Base-by-base conservation (phyloP, 768 basidiomycete genomes). In the Rhizopogon salebrosus region DNA sequence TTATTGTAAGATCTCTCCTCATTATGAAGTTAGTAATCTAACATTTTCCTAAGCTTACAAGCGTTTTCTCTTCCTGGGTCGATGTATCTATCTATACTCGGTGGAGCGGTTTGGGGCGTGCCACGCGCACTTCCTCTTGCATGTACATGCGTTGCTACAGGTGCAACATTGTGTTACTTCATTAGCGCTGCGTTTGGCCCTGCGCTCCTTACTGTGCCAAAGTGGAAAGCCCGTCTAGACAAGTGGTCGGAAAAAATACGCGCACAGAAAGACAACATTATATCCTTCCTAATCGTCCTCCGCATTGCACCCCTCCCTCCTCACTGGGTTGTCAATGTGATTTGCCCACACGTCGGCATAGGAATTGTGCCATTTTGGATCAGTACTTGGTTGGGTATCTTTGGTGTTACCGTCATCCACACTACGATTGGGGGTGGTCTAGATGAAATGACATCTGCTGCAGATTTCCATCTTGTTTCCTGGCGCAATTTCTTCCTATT, bases 41-140 rank as follows among this genome's bases (percentile, higher is more conserved):
- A 43, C 52, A 58, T 57, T 41, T 23, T 10, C 20, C 36, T 9
- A 63, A 95, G 94, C 71, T 77, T 98, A 6, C 95, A 98, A 76
- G 92, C 93, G 0, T 98, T 98, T 71, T 95, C 94, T 6, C 79
- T 98, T 13, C 95, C 95, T 0, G 95, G 95, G 1, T 95, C 93
- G 39, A 95, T 98, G 94, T 98, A 98, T 65, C 82, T 98, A 43
- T 93, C 93, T 49, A 97, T 98, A 62, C 83, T 98, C 11, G 94
- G 90, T 18, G 95, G 95, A 31, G 95, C 95, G 0, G 89, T 97
- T 3, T 98, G 93, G 85, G 95, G 95, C 36, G 85, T 95, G 26
- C 71, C 89, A 2, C 72, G 84, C 10, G 95, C 95, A 0, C 77
- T 98, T 4, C 87, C 90, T 4, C 79, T 98, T n/a, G 89, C 89